These are phyloP conservation scores for Yarrowia keelungensis DNA, from an alignment of 805 yeast genomes.

Conservation along the genomic window DNA sequence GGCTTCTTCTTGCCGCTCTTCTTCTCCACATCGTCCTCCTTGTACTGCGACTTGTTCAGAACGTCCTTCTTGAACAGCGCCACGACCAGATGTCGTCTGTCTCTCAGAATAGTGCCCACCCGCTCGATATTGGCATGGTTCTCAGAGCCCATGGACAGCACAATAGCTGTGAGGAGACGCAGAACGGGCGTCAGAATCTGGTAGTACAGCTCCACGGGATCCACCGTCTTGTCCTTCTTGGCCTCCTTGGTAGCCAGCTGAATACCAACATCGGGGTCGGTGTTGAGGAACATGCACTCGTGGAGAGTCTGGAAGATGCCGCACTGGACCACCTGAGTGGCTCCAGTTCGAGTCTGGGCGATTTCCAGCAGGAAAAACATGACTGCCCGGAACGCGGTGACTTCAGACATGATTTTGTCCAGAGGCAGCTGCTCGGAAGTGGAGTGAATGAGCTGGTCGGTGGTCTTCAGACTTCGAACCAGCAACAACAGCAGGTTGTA, in stretches of 20 bases:
- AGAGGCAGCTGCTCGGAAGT: constrained; percentile 50
- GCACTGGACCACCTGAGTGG: constrained; percentile 74
- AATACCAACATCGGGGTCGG: constrained; percentile 83
- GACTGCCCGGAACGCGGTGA: constrained; percentile 77
- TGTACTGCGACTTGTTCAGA: constrained; percentile 40
- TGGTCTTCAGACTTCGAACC: constrained; percentile 69
- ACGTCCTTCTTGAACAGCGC: constrained; percentile 68
- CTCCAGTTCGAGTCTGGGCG: constrained; percentile 79
- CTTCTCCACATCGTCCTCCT: constrained; percentile 25
- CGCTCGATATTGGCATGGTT: constrained; percentile 65
- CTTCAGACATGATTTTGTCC: constrained; percentile 64
- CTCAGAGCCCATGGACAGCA: constrained; percentile 78
- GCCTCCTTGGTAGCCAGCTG: constrained; percentile 51
- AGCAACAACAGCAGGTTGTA: constrained; percentile 71
- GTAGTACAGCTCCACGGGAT: constrained; percentile 57
- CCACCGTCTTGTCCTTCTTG: constrained; percentile 50
- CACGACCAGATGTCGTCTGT: constrained; percentile 62
- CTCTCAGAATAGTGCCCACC: constrained; percentile 59
- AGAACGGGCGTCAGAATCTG: constrained; percentile 77
- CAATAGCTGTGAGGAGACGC: constrained; percentile 70
- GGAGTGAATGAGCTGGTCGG: constrained; percentile 56
- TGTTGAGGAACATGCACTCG: constrained; percentile 61
- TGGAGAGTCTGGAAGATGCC: constrained; percentile 71
- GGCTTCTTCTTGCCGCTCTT: constrained; percentile 8
- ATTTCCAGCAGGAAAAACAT: constrained; percentile 73